phyloP scores from a whole-genome alignment of 2,329 filamentous ascomycete species.

The Juglanconis sp. region DNA sequence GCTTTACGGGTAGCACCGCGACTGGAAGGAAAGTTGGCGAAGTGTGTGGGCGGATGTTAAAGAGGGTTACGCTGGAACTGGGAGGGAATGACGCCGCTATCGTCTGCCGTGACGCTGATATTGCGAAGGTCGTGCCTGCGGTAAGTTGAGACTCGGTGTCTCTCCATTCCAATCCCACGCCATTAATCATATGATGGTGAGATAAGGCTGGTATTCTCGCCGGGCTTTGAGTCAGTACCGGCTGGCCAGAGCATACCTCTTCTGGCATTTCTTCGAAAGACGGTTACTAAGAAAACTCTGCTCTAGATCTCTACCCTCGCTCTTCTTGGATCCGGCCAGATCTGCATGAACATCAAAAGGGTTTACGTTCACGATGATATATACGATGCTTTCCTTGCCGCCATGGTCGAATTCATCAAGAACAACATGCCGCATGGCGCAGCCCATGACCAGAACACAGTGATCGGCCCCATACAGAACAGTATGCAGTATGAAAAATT shows the following conservation, averaged over 20 bases:
- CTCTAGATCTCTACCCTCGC: constrained; percentile 41
- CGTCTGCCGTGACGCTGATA: constrained; percentile 41
- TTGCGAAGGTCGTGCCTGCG: constrained; percentile 33
- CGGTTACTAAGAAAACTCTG: not conserved
- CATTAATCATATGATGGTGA: too few relatives aligned
- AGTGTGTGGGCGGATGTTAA: constrained; percentile 40
- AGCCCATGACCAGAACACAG: constrained; percentile 37
- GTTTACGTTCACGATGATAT: constrained; percentile 50
- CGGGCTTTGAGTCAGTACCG: too few relatives aligned
- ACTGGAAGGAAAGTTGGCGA: constrained; percentile 37
- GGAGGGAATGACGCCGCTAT: constrained; percentile 37
- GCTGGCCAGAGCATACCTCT: too few relatives aligned
- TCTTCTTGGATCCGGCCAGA: constrained; percentile 55
- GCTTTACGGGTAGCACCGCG: constrained; percentile 57
- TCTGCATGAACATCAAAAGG: constrained; percentile 49
- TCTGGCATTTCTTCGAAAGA: not conserved
- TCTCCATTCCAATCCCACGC: too few relatives aligned
- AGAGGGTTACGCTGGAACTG: constrained; percentile 44
- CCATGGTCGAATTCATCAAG: constrained; percentile 40
- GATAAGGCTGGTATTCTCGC: too few relatives aligned
- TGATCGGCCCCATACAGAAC: constrained; percentile 56
- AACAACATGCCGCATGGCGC: constrained; percentile 39
- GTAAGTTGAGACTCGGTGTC: not conserved
- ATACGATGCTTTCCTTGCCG: constrained; percentile 43
- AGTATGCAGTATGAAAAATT: constrained; percentile 56